Evolutionary conservation across 1,139 yeast species (phyloP).

Genomic region (Groenewaldozyma sp.): DNA sequence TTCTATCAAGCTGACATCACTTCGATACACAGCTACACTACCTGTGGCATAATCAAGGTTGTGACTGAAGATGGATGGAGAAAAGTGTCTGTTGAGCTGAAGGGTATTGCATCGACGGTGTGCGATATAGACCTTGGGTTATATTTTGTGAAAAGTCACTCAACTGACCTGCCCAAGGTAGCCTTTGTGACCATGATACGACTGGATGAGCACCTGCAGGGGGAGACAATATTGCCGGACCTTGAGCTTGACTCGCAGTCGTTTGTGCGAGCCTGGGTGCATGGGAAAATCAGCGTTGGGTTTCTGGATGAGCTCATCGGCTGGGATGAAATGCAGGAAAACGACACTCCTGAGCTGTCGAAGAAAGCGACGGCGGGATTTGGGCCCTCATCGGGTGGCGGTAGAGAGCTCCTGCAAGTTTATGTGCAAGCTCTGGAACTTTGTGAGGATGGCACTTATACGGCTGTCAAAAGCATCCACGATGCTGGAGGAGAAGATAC

Average conservation of each 20-base stretch:
- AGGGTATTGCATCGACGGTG: background rate
- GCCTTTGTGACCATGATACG: background rate
- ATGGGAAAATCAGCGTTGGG: slow-evolving; percentile 14
- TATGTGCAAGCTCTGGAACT: slow-evolving; percentile 17
- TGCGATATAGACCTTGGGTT: background rate
- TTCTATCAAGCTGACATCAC: background rate
- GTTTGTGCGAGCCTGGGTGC: slow-evolving; percentile 10
- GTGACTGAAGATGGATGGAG: background rate
- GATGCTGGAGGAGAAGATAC: slow-evolving; percentile 11
- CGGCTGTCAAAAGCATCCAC: slow-evolving; percentile 13
- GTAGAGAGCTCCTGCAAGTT: slow-evolving; percentile 9
- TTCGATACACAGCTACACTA: background rate
- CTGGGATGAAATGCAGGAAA: slow-evolving; percentile 29
- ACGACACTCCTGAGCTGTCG: slow-evolving; percentile 1
- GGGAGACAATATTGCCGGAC: no score
- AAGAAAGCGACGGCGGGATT: no score
- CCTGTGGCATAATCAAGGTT: background rate
- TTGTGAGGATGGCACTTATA: slow-evolving; percentile 21
- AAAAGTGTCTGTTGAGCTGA: background rate
- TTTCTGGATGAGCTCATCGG: slow-evolving; percentile 22
- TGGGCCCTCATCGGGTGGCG: no score
- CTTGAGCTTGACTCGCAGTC: background rate
- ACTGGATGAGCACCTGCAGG: background rate
- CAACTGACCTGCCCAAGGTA: background rate
- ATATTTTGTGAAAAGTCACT: background rate